These are phyloP conservation scores for Nothopassalora personata DNA, from an alignment of 2,329 filamentous ascomycete species.

Conservation along the genomic window DNA sequence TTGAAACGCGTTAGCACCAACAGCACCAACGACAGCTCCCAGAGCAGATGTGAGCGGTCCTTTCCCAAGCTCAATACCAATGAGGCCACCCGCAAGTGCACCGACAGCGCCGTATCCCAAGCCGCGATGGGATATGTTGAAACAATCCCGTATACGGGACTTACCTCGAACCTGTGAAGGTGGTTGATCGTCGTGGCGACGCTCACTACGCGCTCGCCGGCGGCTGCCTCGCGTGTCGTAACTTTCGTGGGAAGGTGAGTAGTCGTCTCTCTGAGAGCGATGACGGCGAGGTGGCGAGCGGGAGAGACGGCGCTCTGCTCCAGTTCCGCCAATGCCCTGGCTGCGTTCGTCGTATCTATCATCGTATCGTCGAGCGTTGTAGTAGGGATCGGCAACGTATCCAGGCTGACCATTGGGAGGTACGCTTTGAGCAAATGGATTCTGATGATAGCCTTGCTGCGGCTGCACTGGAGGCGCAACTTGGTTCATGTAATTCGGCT, in stretches of 20 bases:
- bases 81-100: conserved; percentile 28
- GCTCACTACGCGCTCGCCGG: conserved; percentile 17
- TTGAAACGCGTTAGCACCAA: conserved; percentile 29
- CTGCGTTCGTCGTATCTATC: conserved; percentile 11
- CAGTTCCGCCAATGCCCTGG: conserved; percentile 6
- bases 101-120: conserved; percentile 26
- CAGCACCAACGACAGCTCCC: conserved; percentile 26
- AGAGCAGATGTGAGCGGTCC: conserved; percentile 22
- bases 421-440: conserved; percentile 25
- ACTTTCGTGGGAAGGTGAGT: conserved; percentile 9
- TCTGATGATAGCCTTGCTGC: conserved; percentile 23
- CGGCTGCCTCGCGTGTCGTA: conserved; percentile 3
- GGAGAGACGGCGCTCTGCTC: conserved; percentile 4
- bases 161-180: conserved; percentile 22
- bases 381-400: conserved; percentile 17
- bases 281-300: neutral
- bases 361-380: conserved; percentile 12
- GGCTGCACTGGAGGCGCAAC: conserved; percentile 16
- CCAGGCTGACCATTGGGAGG: conserved; percentile 18
- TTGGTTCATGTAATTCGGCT: conserved; percentile 23
- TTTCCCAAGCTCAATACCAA: conserved; percentile 27
- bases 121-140: conserved; percentile 26
- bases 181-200: conserved; percentile 9
- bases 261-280: conserved; percentile 8
- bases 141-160: conserved; percentile 21